Evolutionary conservation across 2,329 filamentous ascomycete genomes (phyloP).

Genomic region (Sarocladiaceae sp.): DNA sequence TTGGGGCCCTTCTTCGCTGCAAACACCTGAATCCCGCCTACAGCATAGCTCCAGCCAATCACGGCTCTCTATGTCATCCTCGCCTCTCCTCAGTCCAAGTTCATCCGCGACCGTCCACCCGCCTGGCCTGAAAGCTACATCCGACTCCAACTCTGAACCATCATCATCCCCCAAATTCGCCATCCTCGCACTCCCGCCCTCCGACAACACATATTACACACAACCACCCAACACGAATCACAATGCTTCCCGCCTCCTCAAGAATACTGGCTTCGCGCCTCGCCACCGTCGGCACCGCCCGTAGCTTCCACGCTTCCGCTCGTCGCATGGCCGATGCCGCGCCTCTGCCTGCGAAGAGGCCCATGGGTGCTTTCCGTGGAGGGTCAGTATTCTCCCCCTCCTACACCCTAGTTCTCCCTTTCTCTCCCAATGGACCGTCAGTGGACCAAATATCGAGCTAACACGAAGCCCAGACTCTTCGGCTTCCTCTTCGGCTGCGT

Average conservation of each 20-base stretch:
- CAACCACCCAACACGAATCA: too few relatives aligned
- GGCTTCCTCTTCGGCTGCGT: conserved; percentile 86
- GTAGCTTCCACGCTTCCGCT: conserved; percentile 46
- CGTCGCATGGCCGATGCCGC: conserved; percentile 36
- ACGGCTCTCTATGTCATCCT: too few relatives aligned
- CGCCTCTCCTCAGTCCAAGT: background rate
- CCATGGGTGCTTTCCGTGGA: conserved; percentile 55
- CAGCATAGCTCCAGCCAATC: conserved; percentile 2
- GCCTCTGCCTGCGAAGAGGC: conserved; percentile 50
- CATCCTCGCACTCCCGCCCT: background rate
- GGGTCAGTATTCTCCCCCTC: conserved; percentile 40
- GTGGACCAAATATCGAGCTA: too few relatives aligned
- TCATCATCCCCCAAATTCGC: too few relatives aligned
- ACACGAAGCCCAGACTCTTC: conserved; percentile 62
- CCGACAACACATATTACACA: background rate
- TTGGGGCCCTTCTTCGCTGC: background rate
- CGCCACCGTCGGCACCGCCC: conserved; percentile 21
- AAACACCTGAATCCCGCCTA: background rate
- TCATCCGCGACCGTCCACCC: background rate
- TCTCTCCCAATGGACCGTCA: too few relatives aligned
- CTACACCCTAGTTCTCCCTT: too few relatives aligned
- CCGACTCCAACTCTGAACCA: background rate
- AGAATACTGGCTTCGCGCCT: conserved; percentile 36
- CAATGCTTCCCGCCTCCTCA: conserved; percentile 35
- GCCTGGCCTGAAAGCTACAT: background rate